phyloP scores from a whole-genome alignment of 305 asterid genomes.

The Vinca major region DNA sequence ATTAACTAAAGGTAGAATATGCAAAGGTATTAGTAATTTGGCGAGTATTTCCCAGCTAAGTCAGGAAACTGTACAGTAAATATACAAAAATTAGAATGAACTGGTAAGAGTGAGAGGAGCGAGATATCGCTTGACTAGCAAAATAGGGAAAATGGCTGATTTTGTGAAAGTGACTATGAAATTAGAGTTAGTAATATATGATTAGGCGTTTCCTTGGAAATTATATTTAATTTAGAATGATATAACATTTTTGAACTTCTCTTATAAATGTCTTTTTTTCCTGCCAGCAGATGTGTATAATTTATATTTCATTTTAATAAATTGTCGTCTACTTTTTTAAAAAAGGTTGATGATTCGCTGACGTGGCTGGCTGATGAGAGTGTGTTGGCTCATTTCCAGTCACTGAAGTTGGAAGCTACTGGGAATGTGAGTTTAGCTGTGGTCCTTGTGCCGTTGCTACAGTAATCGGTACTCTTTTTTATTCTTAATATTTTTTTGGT shows the following conservation, averaged over 20 bases:
- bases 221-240: not conserved
- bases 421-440: conserved; percentile 45
- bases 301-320: not conserved
- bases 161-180: not conserved
- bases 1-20: not conserved
- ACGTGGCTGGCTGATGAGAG: conserved; percentile 91
- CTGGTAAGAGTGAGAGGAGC: not conserved
- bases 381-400: conserved; percentile 62
- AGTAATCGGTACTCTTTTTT: not conserved
- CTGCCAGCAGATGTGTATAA: not conserved
- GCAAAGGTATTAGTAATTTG: not conserved
- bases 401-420: conserved; percentile 69
- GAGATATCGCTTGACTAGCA: not conserved
- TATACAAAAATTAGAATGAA: not conserved
- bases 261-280: not conserved
- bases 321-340: not conserved
- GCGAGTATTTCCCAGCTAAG: not conserved
- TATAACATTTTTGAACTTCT: not conserved
- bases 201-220: not conserved
- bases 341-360: conserved; percentile 57
- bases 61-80: not conserved
- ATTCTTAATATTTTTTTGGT: conserved; percentile 19
- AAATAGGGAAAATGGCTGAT: not conserved
- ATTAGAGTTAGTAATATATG: not conserved
- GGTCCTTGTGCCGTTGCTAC: not conserved